Base-by-base conservation (phyloP, 2,329 filamentous ascomycete genomes). In the Stachybotrys echinatus region DNA sequence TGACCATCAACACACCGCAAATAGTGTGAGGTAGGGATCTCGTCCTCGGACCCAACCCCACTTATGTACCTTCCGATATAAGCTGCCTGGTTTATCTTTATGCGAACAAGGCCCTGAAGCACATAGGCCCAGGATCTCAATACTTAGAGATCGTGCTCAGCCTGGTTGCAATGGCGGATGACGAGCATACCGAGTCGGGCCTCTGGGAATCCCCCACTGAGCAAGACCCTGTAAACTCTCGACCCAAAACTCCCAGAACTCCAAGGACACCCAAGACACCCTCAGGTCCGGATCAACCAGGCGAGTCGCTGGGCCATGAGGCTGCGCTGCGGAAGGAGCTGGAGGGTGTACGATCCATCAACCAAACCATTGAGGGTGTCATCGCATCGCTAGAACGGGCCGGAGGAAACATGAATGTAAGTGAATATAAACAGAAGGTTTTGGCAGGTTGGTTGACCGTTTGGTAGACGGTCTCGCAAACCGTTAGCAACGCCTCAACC, bases 401-500 rank as follows among this genome's bases (percentile, higher is more conserved):
- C 21, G 86, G 83, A 61, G 80, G 78, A 50, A 92, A 92, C 67
- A 94, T 94, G 88, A 76, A 83, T 60, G 86, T 88, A 73, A 48
- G 60, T 52, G 45, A 19, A 22, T 47, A 18, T 42, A 34, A 14
- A 34, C 10, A 3, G 10, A 5, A 34, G 14, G 10, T 34, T 14
- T 14, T 34, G 27, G 27, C 27, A 34, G 27, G 10, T 34, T 34
- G 27, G 27, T 34, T 34, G 27, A 34, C 27, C 27, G 10, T 34
- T 8, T 42, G 45, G 23, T 42, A 68, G 88, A 95, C 87, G 21
- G 92, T 97, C 34, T 87, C 87, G 48, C 80, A 81, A 54, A 96
- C 94, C 3, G 91, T 97, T 40, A 80, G 81, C 57, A 92, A 92
- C 49, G 91, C 94, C 4, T 95, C 92, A 14, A 88, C 88, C 1